phyloP scores from a whole-genome alignment of 306 rosid species.

The Spatholobus suberectus region DNA sequence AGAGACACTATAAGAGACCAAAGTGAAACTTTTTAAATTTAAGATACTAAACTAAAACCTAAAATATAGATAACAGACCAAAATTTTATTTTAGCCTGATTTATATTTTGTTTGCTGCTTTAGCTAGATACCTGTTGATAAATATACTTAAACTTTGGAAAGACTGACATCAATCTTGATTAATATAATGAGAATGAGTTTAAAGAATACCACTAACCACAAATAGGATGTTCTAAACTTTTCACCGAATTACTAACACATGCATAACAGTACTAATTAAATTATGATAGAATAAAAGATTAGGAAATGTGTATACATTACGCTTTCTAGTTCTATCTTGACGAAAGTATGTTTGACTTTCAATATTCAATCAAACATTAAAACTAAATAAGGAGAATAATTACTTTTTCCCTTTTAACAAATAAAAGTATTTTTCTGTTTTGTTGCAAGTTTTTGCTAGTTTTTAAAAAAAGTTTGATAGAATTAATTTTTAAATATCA shows the following conservation, averaged over 20 bases:
- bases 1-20: too few relatives aligned
- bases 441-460: background rate
- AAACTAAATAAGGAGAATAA: background rate
- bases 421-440: background rate
- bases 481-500: too few relatives aligned
- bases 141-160: too few relatives aligned
- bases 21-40: too few relatives aligned
- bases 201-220: too few relatives aligned
- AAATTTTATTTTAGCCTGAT: too few relatives aligned
- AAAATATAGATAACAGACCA: too few relatives aligned
- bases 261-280: slow-evolving; percentile 5
- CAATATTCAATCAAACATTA: slow-evolving; percentile 39
- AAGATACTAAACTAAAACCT: too few relatives aligned
- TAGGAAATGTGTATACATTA: slow-evolving; percentile 29
- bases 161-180: background rate
- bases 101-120: background rate
- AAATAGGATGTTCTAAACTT: slow-evolving; percentile 4
- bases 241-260: slow-evolving; percentile 42
- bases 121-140: too few relatives aligned
- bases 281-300: slow-evolving; percentile 1
- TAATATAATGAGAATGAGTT: too few relatives aligned
- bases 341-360: slow-evolving; percentile 40
- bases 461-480: too few relatives aligned
- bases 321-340: slow-evolving; percentile 18
- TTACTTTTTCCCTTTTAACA: background rate